Conservation (phyloP, 2,329 filamentous ascomycete species). For the Helicocarpus griseus region DNA sequence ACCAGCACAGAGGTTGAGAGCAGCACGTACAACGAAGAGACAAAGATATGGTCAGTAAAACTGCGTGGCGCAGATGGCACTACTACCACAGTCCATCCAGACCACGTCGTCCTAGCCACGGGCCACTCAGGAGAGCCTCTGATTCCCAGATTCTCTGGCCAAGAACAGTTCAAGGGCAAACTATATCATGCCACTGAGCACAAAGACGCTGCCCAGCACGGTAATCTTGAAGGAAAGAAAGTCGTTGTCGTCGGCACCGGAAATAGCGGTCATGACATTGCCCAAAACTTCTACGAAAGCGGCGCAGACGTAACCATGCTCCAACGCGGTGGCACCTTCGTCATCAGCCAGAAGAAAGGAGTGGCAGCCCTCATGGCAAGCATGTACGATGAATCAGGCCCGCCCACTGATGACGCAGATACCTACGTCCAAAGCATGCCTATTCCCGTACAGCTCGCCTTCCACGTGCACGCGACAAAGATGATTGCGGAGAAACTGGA, state of each 20-base stretch:
- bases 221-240: slow-evolving; percentile 31
- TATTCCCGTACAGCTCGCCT: slow-evolving; percentile 37
- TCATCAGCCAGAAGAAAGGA: slow-evolving; percentile 37
- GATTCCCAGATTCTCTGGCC: slow-evolving; percentile 32
- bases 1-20: slow-evolving; percentile 30
- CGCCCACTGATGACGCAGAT: slow-evolving; percentile 43
- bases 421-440: slow-evolving; percentile 39
- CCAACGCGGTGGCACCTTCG: slow-evolving; percentile 43
- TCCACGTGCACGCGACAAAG: slow-evolving; percentile 35
- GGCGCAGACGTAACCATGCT: slow-evolving; percentile 45
- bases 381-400: slow-evolving; percentile 39
- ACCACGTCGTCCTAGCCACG: slow-evolving; percentile 40
- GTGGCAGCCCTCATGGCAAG: slow-evolving; percentile 37
- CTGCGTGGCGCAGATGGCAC: slow-evolving; percentile 17
- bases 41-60: slow-evolving; percentile 30
- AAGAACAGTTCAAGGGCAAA: slow-evolving; percentile 33
- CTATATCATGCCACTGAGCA: slow-evolving; percentile 38
- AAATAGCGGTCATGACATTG: slow-evolving; percentile 43
- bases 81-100: slow-evolving; percentile 23
- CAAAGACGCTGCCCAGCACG: slow-evolving; percentile 28
- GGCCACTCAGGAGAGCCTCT: slow-evolving; percentile 36
- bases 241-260: slow-evolving; percentile 42
- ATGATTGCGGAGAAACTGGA: slow-evolving; percentile 32
- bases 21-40: slow-evolving; percentile 30
- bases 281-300: slow-evolving; percentile 41